Conservation (phyloP, 2,329 filamentous ascomycete genomes). For the Colletotrichum cuscutae region DNA sequence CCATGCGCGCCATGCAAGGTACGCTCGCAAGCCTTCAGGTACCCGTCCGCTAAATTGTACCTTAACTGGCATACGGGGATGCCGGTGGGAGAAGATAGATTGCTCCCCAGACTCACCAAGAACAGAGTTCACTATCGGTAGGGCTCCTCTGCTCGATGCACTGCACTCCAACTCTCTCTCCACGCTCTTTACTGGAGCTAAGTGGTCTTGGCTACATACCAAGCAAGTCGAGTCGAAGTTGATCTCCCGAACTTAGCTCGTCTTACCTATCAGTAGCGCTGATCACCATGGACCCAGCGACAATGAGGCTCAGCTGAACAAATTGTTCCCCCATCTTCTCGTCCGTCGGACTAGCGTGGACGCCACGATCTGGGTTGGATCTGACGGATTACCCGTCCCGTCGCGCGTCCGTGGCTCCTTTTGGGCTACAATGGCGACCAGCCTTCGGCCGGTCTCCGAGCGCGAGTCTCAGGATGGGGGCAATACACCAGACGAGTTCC, state of each 20-base stretch:
- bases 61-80: slow-evolving; percentile 18
- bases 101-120: slow-evolving; percentile 8
- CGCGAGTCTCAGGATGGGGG: not conserved
- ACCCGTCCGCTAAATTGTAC: slow-evolving; percentile 16
- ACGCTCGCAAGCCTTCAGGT: slow-evolving; percentile 12
- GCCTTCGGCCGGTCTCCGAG: slow-evolving; percentile 23
- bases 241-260: slow-evolving; percentile 2
- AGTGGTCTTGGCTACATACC: not conserved
- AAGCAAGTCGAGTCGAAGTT: not conserved
- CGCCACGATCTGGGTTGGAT: slow-evolving; percentile 2
- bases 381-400: not conserved
- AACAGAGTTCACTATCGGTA: slow-evolving; percentile 17
- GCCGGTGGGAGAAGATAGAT: slow-evolving; percentile 5
- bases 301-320: slow-evolving; percentile 2
- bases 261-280: slow-evolving; percentile 1
- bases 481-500: slow-evolving; percentile 17
- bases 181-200: not conserved
- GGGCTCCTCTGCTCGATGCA: slow-evolving; percentile 1
- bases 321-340: slow-evolving; percentile 4
- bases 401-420: slow-evolving; percentile 8
- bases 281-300: slow-evolving; percentile 11
- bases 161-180: not conserved
- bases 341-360: not conserved
- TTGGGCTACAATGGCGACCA: slow-evolving; percentile 10
- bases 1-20: not conserved